phyloP scores from a whole-genome alignment of 129 eudicot genomes.

The Deinandra increscens region DNA sequence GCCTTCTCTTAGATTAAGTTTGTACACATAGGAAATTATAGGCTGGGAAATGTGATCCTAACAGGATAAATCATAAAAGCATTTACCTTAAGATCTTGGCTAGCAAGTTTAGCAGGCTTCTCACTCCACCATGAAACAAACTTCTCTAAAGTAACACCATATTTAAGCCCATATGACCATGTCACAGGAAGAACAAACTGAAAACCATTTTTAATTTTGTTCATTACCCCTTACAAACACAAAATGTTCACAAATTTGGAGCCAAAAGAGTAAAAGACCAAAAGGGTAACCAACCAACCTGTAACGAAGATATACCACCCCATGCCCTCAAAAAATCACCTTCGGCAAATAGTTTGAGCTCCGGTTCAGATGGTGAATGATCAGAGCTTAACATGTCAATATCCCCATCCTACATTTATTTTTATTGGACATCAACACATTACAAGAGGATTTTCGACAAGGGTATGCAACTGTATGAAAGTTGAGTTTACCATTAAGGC shows the following conservation, averaged over 20 bases:
- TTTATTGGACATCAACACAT: not conserved
- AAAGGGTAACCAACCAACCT: constrained; percentile 42
- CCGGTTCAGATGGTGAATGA: constrained; percentile 93
- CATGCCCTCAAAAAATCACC: constrained; percentile 95
- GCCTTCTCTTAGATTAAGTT: too few species aligned
- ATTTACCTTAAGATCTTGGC: constrained; percentile 55
- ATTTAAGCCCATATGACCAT: constrained; percentile 80
- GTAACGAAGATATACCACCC: constrained; percentile 99
- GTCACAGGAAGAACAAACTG: constrained; percentile 97
- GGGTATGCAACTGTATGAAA: not conserved
- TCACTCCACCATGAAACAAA: constrained; percentile 95
- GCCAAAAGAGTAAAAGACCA: not conserved
- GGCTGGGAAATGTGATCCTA: not conserved
- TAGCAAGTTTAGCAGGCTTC: constrained; percentile 96
- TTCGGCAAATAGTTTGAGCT: constrained; percentile 71
- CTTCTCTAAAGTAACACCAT: constrained; percentile 76
- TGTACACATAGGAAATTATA: not conserved
- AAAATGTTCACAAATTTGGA: not conserved
- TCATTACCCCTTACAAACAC: constrained; percentile 10
- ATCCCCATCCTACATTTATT: constrained; percentile 62
- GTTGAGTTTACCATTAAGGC: constrained; percentile 65
- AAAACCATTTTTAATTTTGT: not conserved
- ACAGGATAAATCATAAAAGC: not conserved
- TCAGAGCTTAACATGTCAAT: constrained; percentile 98
- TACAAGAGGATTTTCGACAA: not conserved